A percentile compares a stretch with the other conserved stretches of the same genome.
Evolutionary conservation across 2,329 filamentous ascomycete species (phyloP).

Genomic region (Talaromyces atroroseus): DNA sequence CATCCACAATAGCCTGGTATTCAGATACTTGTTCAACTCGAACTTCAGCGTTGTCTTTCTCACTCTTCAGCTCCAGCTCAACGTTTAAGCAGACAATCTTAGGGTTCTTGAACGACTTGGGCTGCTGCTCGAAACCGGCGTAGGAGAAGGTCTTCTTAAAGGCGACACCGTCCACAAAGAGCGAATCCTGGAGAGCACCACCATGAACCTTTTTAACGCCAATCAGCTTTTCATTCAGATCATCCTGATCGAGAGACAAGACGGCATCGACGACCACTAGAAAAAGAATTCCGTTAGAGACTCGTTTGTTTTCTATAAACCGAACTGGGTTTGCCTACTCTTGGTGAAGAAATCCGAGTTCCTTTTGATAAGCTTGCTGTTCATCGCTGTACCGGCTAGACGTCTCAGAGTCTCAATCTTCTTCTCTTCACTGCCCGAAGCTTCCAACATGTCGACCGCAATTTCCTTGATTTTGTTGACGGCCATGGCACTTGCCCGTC

Average conservation of each 20-base stretch:
- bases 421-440: conserved; percentile 74
- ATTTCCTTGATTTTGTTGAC: conserved; percentile 99
- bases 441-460: conserved; percentile 62
- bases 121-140: conserved; percentile 98
- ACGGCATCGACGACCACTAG: conserved; percentile 97
- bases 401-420: conserved; percentile 83
- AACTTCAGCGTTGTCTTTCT: conserved; percentile 99
- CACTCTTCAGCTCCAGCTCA: conserved; percentile 94
- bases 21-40: conserved; percentile 97
- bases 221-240: conserved; percentile 96
- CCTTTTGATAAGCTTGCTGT: conserved; percentile 97
- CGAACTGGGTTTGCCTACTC: conserved; percentile 52
- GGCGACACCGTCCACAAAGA: conserved; percentile 95
- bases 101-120: conserved; percentile 87
- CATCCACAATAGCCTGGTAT: conserved; percentile 98
- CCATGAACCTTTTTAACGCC: conserved; percentile 98
- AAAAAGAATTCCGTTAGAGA: conserved; percentile 4
- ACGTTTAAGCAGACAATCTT: conserved; percentile 98
- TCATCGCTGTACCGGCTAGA: conserved; percentile 94
- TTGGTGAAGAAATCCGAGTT: conserved; percentile 97
- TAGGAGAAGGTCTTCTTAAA: conserved; percentile 99
- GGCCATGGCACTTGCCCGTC: conserved; percentile 80
- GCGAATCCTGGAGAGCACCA: conserved; percentile 88
- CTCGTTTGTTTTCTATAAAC: conserved; percentile 7
- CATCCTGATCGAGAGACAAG: conserved; percentile 88